Evolutionary conservation across 2,329 filamentous ascomycete species (phyloP).

Genomic region (Colletotrichum liriopes): DNA sequence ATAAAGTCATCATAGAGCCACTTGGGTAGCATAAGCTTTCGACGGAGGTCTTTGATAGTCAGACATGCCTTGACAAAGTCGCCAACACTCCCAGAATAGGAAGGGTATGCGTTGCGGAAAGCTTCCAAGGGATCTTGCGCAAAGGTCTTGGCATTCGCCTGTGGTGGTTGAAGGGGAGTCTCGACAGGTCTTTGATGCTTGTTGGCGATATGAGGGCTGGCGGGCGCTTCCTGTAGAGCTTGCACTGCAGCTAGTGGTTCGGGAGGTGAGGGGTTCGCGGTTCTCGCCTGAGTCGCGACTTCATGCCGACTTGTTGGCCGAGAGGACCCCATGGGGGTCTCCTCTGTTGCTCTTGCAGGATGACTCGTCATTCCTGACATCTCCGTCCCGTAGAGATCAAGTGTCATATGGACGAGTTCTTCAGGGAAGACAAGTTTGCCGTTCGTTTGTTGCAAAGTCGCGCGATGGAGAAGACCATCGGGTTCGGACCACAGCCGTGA

Average conservation of each 20-base stretch:
- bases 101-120: slow-evolving; percentile 62
- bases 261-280: not conserved
- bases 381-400: slow-evolving; percentile 18
- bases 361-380: not conserved
- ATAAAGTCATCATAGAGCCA: slow-evolving; percentile 70
- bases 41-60: slow-evolving; percentile 58
- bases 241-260: not conserved
- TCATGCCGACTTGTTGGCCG: not conserved
- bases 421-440: slow-evolving; percentile 28
- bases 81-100: slow-evolving; percentile 55
- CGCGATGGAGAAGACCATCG: slow-evolving; percentile 31
- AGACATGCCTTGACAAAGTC: slow-evolving; percentile 64
- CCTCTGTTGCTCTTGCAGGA: not conserved
- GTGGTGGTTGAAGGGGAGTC: not conserved
- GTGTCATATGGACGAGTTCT: slow-evolving; percentile 17
- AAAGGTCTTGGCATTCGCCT: slow-evolving; percentile 11
- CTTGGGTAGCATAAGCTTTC: slow-evolving; percentile 54
- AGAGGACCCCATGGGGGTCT: not conserved
- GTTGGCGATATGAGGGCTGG: not conserved
- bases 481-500: slow-evolving; percentile 31
- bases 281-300: not conserved
- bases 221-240: not conserved
- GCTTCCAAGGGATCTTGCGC: slow-evolving; percentile 52
- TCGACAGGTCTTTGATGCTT: not conserved
- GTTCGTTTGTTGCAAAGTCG: not conserved